Evolutionary conservation across 345 rosid genomes (phyloP).

Genomic region (Garcia nutans): DNA sequence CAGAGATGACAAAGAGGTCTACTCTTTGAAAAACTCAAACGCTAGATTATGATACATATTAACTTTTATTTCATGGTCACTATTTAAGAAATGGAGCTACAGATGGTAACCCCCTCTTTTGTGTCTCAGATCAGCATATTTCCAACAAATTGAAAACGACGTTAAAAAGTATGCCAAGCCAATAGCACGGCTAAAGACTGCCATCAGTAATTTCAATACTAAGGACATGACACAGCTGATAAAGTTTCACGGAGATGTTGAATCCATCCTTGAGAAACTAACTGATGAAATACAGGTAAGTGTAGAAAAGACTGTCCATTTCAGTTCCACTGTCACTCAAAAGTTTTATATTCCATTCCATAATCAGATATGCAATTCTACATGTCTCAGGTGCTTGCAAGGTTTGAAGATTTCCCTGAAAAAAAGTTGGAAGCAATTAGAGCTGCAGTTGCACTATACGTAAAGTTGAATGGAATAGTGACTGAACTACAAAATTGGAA

Average conservation of each 20-base stretch:
- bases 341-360: not conserved
- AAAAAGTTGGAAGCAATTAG: conserved; percentile 85
- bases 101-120: not conserved
- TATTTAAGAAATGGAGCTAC: not conserved
- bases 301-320: not conserved
- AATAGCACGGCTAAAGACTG: conserved; percentile 51
- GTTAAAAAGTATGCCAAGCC: conserved; percentile 55
- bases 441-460: conserved; percentile 60
- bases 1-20: conserved; percentile 86
- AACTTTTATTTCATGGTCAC: not conserved
- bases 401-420: conserved; percentile 87
- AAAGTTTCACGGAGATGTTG: conserved; percentile 68
- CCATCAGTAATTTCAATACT: conserved; percentile 58
- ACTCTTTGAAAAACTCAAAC: conserved; percentile 1
- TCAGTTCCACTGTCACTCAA: not conserved
- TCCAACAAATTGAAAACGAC: conserved; percentile 85
- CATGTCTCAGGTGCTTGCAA: conserved; percentile 62
- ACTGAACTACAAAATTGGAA: conserved; percentile 66
- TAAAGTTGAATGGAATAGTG: conserved; percentile 49
- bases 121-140: conserved; percentile 73
- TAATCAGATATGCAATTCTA: not conserved
- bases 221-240: conserved; percentile 76
- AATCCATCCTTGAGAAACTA: conserved; percentile 75
- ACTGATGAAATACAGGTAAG: conserved; percentile 92
- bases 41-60: not conserved